These are phyloP conservation scores for Ogataea trehalophila DNA, from an alignment of 805 yeast species.

Conservation along the genomic window DNA sequence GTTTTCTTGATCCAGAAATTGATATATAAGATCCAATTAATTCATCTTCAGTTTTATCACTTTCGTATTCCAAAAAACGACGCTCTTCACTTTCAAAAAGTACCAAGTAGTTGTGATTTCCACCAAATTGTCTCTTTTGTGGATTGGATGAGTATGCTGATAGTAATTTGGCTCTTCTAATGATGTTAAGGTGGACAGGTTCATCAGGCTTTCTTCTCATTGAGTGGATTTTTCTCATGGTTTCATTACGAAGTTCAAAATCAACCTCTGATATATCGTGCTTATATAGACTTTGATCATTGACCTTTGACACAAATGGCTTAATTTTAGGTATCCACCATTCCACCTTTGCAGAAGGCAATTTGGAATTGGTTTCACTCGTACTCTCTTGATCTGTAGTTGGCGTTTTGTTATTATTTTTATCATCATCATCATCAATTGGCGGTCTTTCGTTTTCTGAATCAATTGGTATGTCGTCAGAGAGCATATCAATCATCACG, in stretches of 20 bases:
- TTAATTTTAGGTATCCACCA: too few relatives aligned
- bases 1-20: constrained; percentile 1
- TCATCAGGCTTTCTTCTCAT: constrained; percentile 1
- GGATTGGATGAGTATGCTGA: constrained; percentile 7
- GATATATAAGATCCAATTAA: constrained; percentile 16
- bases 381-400: too few relatives aligned
- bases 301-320: too few relatives aligned
- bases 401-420: too few relatives aligned
- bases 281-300: too few relatives aligned
- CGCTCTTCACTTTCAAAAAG: constrained; percentile 11
- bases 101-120: constrained; percentile 17
- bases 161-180: constrained; percentile 4
- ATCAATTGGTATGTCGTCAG: too few relatives aligned
- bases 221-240: not conserved
- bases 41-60: constrained; percentile 8
- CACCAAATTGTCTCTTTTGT: constrained; percentile 2
- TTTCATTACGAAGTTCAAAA: not conserved
- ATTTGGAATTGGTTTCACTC: too few relatives aligned
- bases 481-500: too few relatives aligned
- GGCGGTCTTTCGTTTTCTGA: too few relatives aligned
- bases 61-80: constrained; percentile 5
- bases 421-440: too few relatives aligned
- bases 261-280: not conserved
- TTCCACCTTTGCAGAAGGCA: too few relatives aligned
- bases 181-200: not conserved